Conservation (phyloP, 2,329 filamentous ascomycete genomes). For the Ophiostoma sp. region DNA sequence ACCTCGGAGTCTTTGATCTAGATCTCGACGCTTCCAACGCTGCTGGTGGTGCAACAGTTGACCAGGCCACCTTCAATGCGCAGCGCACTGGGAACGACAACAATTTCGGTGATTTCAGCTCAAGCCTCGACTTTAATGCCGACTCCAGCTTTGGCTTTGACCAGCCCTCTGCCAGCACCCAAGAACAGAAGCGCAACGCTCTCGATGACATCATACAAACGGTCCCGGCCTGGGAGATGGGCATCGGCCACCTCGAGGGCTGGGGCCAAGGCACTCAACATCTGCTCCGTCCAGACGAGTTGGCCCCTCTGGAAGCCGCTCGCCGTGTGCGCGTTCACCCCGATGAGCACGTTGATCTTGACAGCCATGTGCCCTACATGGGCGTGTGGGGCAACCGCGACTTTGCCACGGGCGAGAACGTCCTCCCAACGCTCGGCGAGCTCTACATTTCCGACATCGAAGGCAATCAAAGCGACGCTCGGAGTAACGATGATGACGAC, state of each 20-base stretch:
- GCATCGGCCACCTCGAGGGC: constrained; percentile 54
- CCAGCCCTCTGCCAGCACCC: not conserved
- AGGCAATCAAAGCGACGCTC: not conserved
- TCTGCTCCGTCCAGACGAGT: constrained; percentile 58
- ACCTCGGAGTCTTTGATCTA: not conserved
- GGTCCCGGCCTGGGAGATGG: constrained; percentile 54
- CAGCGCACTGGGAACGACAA: not conserved
- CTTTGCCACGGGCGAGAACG: constrained; percentile 46
- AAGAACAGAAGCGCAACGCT: not conserved
- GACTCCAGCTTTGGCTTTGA: not conserved
- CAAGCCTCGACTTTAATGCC: not conserved
- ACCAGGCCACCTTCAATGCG: not conserved
- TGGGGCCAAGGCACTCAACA: constrained; percentile 52
- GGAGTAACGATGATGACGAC: not conserved
- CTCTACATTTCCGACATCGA: constrained; percentile 53
- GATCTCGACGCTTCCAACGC: not conserved
- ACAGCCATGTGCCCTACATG: constrained; percentile 53
- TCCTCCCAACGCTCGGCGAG: constrained; percentile 42
- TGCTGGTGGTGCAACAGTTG: not conserved
- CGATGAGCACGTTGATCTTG: constrained; percentile 52
- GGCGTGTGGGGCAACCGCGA: constrained; percentile 64
- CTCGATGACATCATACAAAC: constrained; percentile 45
- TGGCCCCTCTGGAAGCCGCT: constrained; percentile 58
- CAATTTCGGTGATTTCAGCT: not conserved
- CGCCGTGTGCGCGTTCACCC: constrained; percentile 39